These are phyloP conservation scores for Xylaria telfairii DNA, from an alignment of 495 filamentous ascomycete species.

Conservation along the genomic window DNA sequence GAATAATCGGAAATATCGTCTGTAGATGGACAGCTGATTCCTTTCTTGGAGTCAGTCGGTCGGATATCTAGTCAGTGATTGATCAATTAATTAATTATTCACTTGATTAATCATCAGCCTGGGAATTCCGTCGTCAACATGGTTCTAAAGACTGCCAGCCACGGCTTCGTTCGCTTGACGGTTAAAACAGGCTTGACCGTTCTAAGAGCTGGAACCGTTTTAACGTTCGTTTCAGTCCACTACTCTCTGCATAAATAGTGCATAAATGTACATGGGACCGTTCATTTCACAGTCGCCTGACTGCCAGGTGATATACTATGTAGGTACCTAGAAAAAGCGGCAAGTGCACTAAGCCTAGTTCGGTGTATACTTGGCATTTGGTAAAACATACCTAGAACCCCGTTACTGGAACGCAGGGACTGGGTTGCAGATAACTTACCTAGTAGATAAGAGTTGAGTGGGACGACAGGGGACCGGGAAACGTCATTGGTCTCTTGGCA, in stretches of 20 bases:
- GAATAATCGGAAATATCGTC: no score
- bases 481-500: conserved; percentile 21
- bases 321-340: not conserved
- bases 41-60: not conserved
- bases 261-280: conserved; percentile 8
- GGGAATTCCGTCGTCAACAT: not conserved
- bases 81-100: not conserved
- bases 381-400: not conserved
- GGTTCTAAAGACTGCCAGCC: not conserved
- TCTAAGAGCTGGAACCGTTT: not conserved
- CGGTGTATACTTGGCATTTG: not conserved
- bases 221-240: not conserved
- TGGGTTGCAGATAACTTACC: not conserved
- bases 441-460: not conserved
- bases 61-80: not conserved
- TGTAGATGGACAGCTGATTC: not conserved
- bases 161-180: no score
- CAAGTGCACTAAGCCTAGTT: conserved; percentile 1
- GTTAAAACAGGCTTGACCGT: not conserved
- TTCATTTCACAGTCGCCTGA: not conserved
- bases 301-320: not conserved
- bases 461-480: not conserved
- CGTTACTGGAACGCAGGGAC: not conserved
- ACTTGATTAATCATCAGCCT: not conserved
- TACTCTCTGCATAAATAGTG: conserved; percentile 1